Conservation (phyloP, 768 basidiomycete genomes). For the Nidula microcarpa region DNA sequence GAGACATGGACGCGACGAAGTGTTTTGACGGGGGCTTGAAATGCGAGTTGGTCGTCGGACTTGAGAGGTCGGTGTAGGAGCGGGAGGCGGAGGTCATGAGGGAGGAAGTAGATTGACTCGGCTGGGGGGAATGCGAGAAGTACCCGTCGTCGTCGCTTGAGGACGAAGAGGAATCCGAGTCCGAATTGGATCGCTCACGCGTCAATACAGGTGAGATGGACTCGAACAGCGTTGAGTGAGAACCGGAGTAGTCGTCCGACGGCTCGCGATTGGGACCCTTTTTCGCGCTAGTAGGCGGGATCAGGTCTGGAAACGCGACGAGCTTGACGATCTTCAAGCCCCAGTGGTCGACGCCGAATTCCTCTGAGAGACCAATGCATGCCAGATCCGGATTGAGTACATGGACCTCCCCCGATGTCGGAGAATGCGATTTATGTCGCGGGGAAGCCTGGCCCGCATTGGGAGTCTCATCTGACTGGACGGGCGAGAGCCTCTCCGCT, state of each 20-base stretch:
- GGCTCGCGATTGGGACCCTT: slow-evolving; percentile 5
- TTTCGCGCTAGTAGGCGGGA: slow-evolving; percentile 27
- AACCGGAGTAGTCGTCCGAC: slow-evolving; percentile 3
- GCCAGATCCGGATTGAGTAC: slow-evolving; percentile 69
- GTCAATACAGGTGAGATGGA: slow-evolving; percentile 3
- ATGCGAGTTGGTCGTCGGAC: slow-evolving; percentile 18
- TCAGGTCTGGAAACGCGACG: slow-evolving; percentile 72
- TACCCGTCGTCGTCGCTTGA: slow-evolving; percentile 50
- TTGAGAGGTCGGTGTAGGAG: slow-evolving; percentile 39
- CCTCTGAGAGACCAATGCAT: slow-evolving; percentile 72
- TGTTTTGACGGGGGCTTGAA: slow-evolving; percentile 36
- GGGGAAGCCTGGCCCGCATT: slow-evolving; percentile 7
- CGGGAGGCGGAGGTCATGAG: slow-evolving; percentile 33
- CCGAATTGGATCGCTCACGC: slow-evolving; percentile 1
- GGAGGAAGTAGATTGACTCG: slow-evolving; percentile 28
- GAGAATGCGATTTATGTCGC: slow-evolving; percentile 44
- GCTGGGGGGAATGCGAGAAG: slow-evolving; percentile 54
- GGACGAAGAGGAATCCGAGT: slow-evolving; percentile 15
- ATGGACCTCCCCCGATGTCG: slow-evolving; percentile 54
- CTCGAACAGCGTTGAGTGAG: slow-evolving; percentile 5
- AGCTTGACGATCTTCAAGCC: slow-evolving; percentile 75
- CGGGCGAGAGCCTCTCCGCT: not conserved
- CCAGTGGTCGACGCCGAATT: slow-evolving; percentile 65
- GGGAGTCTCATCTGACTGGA: not conserved
- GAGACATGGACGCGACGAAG: slow-evolving; percentile 24